Conservation (phyloP, 2,329 filamentous ascomycete genomes). For the Botrytis fabae region DNA sequence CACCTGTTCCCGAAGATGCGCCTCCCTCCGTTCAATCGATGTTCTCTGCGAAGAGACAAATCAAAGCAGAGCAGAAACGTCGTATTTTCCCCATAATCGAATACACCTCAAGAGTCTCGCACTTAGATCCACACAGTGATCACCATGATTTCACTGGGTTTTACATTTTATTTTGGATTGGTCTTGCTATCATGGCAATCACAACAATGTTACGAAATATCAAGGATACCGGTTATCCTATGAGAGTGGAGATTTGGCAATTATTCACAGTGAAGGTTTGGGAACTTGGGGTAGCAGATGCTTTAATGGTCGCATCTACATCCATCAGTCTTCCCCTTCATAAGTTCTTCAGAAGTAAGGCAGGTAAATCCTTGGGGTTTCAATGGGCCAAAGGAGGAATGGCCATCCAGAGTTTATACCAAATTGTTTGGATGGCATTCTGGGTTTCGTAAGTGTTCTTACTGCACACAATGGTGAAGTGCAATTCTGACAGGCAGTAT, state of each 20-base stretch:
- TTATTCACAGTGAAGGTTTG: conserved; percentile 86
- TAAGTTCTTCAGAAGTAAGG: conserved; percentile 57
- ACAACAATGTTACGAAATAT: conserved; percentile 91
- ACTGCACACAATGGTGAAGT: neutral
- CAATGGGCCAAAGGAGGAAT: conserved; percentile 80
- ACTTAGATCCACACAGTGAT: conserved; percentile 91
- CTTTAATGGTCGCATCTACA: conserved; percentile 79
- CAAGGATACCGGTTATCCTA: conserved; percentile 86
- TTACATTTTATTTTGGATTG: conserved; percentile 98
- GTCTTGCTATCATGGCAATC: conserved; percentile 92
- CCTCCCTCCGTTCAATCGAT: conserved; percentile 89
- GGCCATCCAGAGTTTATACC: conserved; percentile 78
- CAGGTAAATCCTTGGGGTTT: conserved; percentile 52
- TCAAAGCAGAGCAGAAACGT: conserved; percentile 75
- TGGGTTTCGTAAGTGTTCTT: conserved; percentile 65
- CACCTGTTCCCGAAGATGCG: conserved; percentile 82
- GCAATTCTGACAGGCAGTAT: conserved; percentile 2
- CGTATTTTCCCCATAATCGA: conserved; percentile 92
- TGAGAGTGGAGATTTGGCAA: conserved; percentile 84
- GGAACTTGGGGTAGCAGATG: conserved; percentile 81
- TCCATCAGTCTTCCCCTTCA: conserved; percentile 73
- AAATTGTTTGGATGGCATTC: conserved; percentile 73
- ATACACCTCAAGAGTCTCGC: conserved; percentile 85
- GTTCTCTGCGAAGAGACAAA: conserved; percentile 79
- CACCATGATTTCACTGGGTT: conserved; percentile 96